Base-by-base conservation (phyloP, 345 rosid genomes). In the Noccaea bulbosa region DNA sequence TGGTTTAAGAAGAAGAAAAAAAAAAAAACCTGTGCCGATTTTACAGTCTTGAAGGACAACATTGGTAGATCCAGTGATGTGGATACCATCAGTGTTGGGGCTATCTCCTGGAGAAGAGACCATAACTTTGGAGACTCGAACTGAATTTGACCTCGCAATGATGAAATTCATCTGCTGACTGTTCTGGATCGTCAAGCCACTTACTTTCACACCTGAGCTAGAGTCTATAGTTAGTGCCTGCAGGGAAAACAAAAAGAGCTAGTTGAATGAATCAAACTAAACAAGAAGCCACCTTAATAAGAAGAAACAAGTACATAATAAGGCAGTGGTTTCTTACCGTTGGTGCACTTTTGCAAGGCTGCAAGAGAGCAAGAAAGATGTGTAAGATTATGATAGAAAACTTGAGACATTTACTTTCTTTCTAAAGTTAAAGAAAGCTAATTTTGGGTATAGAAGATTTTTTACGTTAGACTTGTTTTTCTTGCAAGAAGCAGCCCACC, bases 401-500 rank as follows among this genome's bases (percentile, higher is more conserved):
- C 4, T 60, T 1, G n/a, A 33, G 35, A 51, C 2, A 11, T 47
- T 20, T 47, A 20, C 20, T 6, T 17, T 6, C 12, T 64, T 6
- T 12, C n/a, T 43, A 17, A 35, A 57, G 37, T 56, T n/a, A n/a
- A 27, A 70, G 62, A 70, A 63, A 63, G 30, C 2, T 8, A 48
- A n/a, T 39, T 11, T 34, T 33, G 33, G 15, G 57, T 32, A 32
- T 52, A 14, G 8, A 48, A 45, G 67, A 70, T 40, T 20, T 20
- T 3, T 68, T 87, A 92, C 98, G 71, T 90, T 92, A 48, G 95
- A 64, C 67, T 81, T 88, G 82, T 94, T 92, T 88, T 79, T 92
- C 81, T 92, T 92, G 93, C 99, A 94, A 46, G 99, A 94, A 32
- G 97, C 76, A 59, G 87, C 90, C 99, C 99, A 94, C 99, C 99